A percentile compares a stretch with the other conserved stretches of the same genome.
Conservation (phyloP, 2,329 filamentous ascomycete genomes). For the Alternaria gaisen region DNA sequence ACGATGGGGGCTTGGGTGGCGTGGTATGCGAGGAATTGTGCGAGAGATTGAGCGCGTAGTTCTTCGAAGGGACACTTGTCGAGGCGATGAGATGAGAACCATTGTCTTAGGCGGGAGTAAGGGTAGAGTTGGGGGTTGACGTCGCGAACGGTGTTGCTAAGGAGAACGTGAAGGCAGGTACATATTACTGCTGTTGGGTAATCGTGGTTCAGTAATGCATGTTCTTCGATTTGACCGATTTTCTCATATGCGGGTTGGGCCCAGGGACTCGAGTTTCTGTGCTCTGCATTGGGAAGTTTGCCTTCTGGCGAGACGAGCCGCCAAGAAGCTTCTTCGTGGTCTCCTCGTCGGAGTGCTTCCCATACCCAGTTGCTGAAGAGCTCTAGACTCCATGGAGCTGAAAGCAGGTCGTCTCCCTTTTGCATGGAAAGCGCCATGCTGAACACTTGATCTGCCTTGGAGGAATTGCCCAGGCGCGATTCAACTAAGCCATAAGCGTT, state of each 20-base stretch:
- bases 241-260: conserved; percentile 24
- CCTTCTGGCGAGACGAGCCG: conserved; percentile 45
- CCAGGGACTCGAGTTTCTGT: conserved; percentile 12
- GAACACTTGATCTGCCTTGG: conserved; percentile 71
- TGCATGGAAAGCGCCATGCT: conserved; percentile 71
- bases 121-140: conserved; percentile 48
- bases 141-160: conserved; percentile 69
- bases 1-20: conserved; percentile 69
- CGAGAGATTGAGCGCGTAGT: conserved; percentile 72
- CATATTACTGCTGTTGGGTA: conserved; percentile 60
- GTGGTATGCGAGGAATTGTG: conserved; percentile 73
- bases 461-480: conserved; percentile 63
- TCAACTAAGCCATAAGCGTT: conserved; percentile 82
- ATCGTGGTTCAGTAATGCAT: conserved; percentile 60
- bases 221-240: conserved; percentile 55
- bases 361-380: conserved; percentile 71
- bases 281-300: conserved; percentile 10
- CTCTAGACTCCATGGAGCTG: conserved; percentile 53
- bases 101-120: conserved; percentile 41
- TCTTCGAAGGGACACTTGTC: conserved; percentile 60
- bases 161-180: conserved; percentile 69
- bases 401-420: conserved; percentile 59
- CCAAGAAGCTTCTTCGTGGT: conserved; percentile 46
- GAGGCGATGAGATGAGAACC: conserved; percentile 36
- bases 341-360: conserved; percentile 65